Evolutionary conservation across 768 basidiomycete species (phyloP).

Genomic region (Crassisporium funariophilum): DNA sequence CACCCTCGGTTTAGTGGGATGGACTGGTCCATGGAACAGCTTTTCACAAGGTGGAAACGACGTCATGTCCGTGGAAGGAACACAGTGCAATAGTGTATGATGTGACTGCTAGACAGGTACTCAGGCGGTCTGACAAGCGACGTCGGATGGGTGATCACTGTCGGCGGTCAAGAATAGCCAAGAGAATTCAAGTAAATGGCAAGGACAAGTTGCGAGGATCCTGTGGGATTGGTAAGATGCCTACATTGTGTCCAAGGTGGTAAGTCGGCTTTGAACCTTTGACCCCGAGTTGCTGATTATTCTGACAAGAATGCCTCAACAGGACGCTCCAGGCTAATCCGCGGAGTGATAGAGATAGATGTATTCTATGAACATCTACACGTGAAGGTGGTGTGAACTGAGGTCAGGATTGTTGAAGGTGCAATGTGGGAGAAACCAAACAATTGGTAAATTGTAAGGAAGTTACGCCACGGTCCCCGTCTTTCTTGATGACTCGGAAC

Average conservation of each 20-base stretch:
- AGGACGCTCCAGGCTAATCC: too few species aligned
- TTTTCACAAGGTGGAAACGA: constrained; percentile 1
- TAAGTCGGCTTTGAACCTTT: neutral
- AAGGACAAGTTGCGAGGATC: neutral
- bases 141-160: neutral
- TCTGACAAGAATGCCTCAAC: too few species aligned
- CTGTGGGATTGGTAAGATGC: neutral
- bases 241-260: neutral
- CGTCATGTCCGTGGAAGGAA: constrained; percentile 6
- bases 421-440: neutral
- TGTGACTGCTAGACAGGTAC: neutral
- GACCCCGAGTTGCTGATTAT: too few species aligned
- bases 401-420: neutral
- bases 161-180: constrained; percentile 13
- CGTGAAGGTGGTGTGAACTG: constrained; percentile 2
- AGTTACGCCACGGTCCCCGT: too few species aligned
- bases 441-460: too few species aligned
- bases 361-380: constrained; percentile 2
- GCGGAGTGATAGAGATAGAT: constrained; percentile 4
- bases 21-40: constrained; percentile 13
- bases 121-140: neutral
- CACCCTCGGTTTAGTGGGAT: neutral
- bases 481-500: too few species aligned
- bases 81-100: constrained; percentile 3
- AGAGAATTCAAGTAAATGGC: constrained; percentile 11